These are phyloP conservation scores for Tricholomella constricta DNA, from an alignment of 768 basidiomycete genomes.

Conservation along the genomic window DNA sequence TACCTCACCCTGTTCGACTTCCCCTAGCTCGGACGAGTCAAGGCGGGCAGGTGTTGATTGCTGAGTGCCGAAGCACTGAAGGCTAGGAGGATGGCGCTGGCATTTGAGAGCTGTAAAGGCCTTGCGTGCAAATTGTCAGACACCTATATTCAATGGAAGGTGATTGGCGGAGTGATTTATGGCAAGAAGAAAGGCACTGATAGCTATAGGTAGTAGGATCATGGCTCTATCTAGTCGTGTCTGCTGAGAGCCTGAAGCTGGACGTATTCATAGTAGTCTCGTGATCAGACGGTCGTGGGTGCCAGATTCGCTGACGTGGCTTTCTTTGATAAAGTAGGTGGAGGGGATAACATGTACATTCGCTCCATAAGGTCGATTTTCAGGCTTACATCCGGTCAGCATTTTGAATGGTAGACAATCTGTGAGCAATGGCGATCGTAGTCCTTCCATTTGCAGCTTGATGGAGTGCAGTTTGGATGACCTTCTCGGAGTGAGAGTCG, in stretches of 20 bases:
- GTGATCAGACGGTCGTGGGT: constrained; percentile 85
- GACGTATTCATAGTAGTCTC: constrained; percentile 86
- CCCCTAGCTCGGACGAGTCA: too few relatives aligned
- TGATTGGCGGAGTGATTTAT: too few relatives aligned
- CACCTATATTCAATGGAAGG: too few relatives aligned
- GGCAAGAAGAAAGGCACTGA: too few relatives aligned
- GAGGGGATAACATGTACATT: constrained; percentile 5
- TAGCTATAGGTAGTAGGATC: neutral
- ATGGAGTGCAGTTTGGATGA: constrained; percentile 94
- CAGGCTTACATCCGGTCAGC: constrained; percentile 79
- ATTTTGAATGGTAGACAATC: constrained; percentile 90
- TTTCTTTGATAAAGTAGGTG: constrained; percentile 90
- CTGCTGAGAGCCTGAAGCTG: constrained; percentile 78
- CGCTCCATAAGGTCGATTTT: constrained; percentile 11
- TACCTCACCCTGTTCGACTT: too few relatives aligned
- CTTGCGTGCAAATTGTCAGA: too few relatives aligned
- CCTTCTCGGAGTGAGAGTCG: constrained; percentile 89
- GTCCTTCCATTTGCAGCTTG: constrained; percentile 90
- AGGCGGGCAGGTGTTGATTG: too few relatives aligned
- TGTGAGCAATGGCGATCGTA: constrained; percentile 94
- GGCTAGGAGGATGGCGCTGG: too few relatives aligned
- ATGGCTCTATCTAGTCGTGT: constrained; percentile 33
- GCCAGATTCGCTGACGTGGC: constrained; percentile 80
- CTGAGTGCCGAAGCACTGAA: too few relatives aligned
- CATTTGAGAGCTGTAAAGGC: too few relatives aligned